Conservation (phyloP, 1,284 basidiomycete species). For the Rhodotorula sp. region DNA sequence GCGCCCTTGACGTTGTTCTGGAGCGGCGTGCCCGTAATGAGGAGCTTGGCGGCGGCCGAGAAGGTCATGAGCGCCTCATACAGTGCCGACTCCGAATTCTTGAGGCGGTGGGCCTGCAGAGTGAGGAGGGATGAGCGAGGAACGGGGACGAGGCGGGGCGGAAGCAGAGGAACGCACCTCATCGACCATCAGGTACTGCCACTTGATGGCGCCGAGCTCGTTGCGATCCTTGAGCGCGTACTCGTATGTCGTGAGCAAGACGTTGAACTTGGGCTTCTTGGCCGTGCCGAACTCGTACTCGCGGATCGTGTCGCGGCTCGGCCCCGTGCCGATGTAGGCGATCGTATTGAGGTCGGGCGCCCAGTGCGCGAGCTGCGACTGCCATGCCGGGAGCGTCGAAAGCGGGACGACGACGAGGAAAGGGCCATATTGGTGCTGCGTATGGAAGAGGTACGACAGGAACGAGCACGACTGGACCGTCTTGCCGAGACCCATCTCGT, state of each 20-base stretch:
- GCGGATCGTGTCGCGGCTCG: conserved; percentile 86
- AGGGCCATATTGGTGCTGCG: conserved; percentile 90
- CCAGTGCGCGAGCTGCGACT: conserved; percentile 92
- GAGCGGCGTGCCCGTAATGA: conserved; percentile 97
- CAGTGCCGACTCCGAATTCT: conserved; percentile 95
- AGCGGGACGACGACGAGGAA: conserved; percentile 97
- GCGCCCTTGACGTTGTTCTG: conserved; percentile 98
- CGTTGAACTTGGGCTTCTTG: conserved; percentile 90
- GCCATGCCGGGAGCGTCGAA: conserved; percentile 98
- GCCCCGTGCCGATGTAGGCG: conserved; percentile 90
- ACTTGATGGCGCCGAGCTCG: conserved; percentile 90
- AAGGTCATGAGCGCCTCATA: conserved; percentile 93
- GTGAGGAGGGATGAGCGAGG: not conserved
- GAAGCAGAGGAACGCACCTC: conserved; percentile 62
- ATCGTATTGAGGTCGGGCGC: conserved; percentile 96
- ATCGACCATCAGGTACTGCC: conserved; percentile 95
- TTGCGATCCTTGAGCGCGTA: conserved; percentile 87
- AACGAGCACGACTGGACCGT: conserved; percentile 95
- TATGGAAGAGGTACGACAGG: conserved; percentile 93
- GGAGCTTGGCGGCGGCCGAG: conserved; percentile 83
- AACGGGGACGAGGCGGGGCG: not conserved
- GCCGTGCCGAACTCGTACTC: conserved; percentile 83
- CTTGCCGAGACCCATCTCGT: conserved; percentile 99
- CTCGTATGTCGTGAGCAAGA: conserved; percentile 96
- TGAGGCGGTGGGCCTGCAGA: conserved; percentile 87